Base-by-base conservation (phyloP, 2,329 filamentous ascomycete genomes). In the Gremmenia infestans region DNA sequence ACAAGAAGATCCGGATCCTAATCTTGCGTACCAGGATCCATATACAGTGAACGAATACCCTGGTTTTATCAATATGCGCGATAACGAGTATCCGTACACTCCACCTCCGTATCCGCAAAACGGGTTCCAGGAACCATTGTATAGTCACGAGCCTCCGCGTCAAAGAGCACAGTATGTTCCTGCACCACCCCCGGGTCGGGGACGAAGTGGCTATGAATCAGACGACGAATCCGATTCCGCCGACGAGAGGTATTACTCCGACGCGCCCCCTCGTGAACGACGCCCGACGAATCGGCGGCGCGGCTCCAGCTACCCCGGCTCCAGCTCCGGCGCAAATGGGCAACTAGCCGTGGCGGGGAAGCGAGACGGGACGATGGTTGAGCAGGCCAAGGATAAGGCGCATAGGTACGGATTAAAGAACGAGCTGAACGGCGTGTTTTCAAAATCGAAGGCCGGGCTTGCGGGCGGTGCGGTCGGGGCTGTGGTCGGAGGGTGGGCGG, bases 401-500 rank as follows among this genome's bases (percentile, higher is more conserved):
- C 51, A 59, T 28, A 46, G 59, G 11, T 61, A 65, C 48, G 53
- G 52, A 15, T 25, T 65, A 32, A 66, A 67, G 37, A 61, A 65
- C 6, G 64, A 67, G 36, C 28, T 62, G 7, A 53, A 60, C 23
- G 57, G 49, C 2, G 12, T 57, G 5, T 65, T 68, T 36, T 65
- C 63, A 3, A 55, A 57, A 15, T 61, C 53, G 17, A 60, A 59
- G 1, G 53, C 28, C 5, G 66, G 65, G 1, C 19, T 66, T 0
- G 52, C 57, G 1, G 65, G 59, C 1, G 57, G 57, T 17, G 64
- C 63, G 7, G 53, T 63, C 1, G 66, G 65, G 5, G 66, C 65
- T 3, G 42, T 64, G 15, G 53, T 65, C 2, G 66, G 62, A 2
- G 66, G 65, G 14, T 67, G 65, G 66, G 65, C 61, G 3, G 55